Evolutionary conservation across 1,139 yeast genomes (phyloP).

Genomic region (Pneumocystis jirovecii): DNA sequence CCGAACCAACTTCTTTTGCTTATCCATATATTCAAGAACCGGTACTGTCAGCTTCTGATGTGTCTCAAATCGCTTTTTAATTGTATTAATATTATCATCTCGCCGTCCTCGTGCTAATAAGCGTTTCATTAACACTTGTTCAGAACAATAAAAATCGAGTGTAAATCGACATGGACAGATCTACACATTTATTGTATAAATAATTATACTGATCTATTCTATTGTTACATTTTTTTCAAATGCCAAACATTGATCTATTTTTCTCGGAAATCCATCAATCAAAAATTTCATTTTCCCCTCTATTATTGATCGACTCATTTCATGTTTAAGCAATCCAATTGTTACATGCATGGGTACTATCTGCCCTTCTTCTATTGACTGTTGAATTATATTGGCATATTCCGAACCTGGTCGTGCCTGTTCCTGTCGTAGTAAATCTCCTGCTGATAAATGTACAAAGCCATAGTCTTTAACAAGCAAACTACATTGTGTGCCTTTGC

Average conservation of each 20-base stretch:
- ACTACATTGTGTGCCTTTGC: slow-evolving; percentile 93
- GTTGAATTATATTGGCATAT: slow-evolving; percentile 72
- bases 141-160: slow-evolving; percentile 89
- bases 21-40: slow-evolving; percentile 70
- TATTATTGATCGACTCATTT: slow-evolving; percentile 42
- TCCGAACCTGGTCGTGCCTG: slow-evolving; percentile 69
- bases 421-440: slow-evolving; percentile 85
- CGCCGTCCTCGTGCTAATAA: slow-evolving; percentile 79
- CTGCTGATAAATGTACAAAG: slow-evolving; percentile 84
- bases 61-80: slow-evolving; percentile 72
- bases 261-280: slow-evolving; percentile 93
- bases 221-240: slow-evolving; percentile 69
- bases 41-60: slow-evolving; percentile 89
- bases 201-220: not conserved
- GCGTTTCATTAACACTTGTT: slow-evolving; percentile 69
- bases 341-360: slow-evolving; percentile 97
- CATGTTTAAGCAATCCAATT: slow-evolving; percentile 63
- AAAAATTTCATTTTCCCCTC: slow-evolving; percentile 51
- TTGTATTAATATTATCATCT: slow-evolving; percentile 85
- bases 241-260: slow-evolving; percentile 92
- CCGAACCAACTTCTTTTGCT: slow-evolving; percentile 61
- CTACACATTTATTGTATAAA: not conserved
- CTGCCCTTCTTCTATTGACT: slow-evolving; percentile 68
- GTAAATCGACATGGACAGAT: slow-evolving; percentile 47
- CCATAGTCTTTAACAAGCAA: slow-evolving; percentile 65